Base-by-base conservation (phyloP, 1,284 basidiomycete genomes). In the Moesziomyces parantarcticus region DNA sequence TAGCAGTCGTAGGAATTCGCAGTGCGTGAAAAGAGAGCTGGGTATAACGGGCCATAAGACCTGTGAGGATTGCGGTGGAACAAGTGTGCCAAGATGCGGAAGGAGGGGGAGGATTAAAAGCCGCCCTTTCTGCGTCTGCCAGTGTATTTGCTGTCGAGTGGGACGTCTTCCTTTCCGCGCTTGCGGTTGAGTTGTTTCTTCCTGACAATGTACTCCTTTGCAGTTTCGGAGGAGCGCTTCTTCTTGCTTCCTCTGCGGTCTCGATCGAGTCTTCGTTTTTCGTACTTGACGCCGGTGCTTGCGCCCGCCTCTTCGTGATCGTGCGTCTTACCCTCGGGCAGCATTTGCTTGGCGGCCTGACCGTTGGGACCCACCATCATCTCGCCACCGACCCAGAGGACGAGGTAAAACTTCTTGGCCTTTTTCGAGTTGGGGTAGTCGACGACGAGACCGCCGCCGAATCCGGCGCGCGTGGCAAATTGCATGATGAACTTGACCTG, bases 391-490 rank as follows among this genome's bases (percentile, higher is more conserved):
- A 82, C 81, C 84, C 83, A 84, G 10, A 84, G 58, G 0, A 84
- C 82, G 4, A 84, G 62, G 59, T 83, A 84, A 47, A 83, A 82
- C 64, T 84, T 84, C 44, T 83, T 84, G 2, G 83, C 83, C 63
- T 84, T 84, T 16, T 73, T 77, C 42, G 77, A 80, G 58, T 84
- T 84, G 5, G 83, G 83, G 54, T 78, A 83, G 86, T 99, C 97
- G 44, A 99, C 92, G 22, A 99, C 92, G 32, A 99, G 85, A 69
- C 97, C 97, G 62, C 97, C 97, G 6, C 95, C 94, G 83, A 99
- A 99, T 0, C 97, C 97, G 6, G 97, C 94, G 68, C 90, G 90
- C 79, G 95, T 94, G 1, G 97, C 97, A 74, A 91, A 91, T 5
- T 90, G 90, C 49, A 96, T 98, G 82, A 99, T 96, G 63, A 99